Conservation (phyloP, 2,329 filamentous ascomycete genomes). For the Aspergillus candidus region DNA sequence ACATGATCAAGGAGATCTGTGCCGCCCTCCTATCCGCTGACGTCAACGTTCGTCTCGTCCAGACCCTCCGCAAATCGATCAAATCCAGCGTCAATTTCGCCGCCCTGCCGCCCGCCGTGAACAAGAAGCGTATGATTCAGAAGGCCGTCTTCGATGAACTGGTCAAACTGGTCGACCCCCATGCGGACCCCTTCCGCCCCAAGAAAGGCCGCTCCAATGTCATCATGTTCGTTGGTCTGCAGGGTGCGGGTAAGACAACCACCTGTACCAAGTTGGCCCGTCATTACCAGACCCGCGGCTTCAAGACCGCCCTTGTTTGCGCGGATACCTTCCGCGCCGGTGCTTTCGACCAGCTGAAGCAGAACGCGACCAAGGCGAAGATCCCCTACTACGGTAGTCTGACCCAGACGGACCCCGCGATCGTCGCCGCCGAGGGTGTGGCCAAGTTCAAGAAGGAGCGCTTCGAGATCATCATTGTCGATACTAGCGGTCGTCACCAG, state of each 20-base stretch:
- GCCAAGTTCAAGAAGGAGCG: constrained; percentile 98
- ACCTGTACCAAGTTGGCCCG: constrained; percentile 95
- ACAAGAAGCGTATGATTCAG: constrained; percentile 97
- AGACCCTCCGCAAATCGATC: constrained; percentile 87
- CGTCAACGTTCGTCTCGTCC: constrained; percentile 91
- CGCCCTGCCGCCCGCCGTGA: constrained; percentile 80
- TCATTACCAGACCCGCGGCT: constrained; percentile 89
- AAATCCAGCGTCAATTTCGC: constrained; percentile 89
- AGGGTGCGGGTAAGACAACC: constrained; percentile 96
- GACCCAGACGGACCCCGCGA: constrained; percentile 91
- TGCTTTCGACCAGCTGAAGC: constrained; percentile 96
- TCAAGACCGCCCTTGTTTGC: constrained; percentile 89
- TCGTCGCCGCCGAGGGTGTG: constrained; percentile 90
- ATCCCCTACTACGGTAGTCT: constrained; percentile 97
- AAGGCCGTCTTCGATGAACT: constrained; percentile 97
- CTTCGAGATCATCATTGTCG: constrained; percentile 97
- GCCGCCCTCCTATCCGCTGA: constrained; percentile 93
- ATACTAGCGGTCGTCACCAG: constrained; percentile 89
- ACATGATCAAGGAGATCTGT: constrained; percentile 98
- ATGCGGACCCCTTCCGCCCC: constrained; percentile 90
- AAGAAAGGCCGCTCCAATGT: constrained; percentile 95
- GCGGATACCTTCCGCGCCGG: constrained; percentile 97
- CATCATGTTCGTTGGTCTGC: constrained; percentile 98
- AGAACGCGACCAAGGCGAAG: constrained; percentile 98
- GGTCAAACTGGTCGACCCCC: constrained; percentile 89